Evolutionary conservation across 75 land plant species (phyloP).

Genomic region (Pseudotsuga menziesii): DNA sequence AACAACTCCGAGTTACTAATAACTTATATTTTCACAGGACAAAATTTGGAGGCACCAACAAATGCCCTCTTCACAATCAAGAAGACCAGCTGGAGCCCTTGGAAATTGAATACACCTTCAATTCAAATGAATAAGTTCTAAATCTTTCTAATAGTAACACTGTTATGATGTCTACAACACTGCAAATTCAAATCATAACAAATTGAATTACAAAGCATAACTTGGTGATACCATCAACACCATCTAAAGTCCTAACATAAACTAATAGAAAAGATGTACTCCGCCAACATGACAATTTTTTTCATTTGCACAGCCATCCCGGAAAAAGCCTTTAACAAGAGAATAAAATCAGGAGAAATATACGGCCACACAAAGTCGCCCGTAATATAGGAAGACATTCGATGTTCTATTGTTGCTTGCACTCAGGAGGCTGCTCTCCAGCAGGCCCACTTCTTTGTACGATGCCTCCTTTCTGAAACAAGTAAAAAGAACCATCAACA

Average conservation of each 20-base stretch:
- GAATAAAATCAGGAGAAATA: neutral
- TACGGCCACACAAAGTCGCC: neutral
- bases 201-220: constrained; percentile 6
- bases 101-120: neutral
- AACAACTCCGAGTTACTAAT: too few relatives aligned
- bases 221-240: neutral
- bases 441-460: constrained; percentile 10
- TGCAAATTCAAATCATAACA: constrained; percentile 1
- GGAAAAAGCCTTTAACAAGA: neutral
- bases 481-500: neutral
- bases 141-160: constrained; percentile 1
- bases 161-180: constrained; percentile 5
- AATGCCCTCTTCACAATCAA: neutral
- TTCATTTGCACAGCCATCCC: neutral
- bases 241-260: neutral
- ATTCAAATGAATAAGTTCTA: neutral
- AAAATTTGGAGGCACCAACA: constrained; percentile 4
- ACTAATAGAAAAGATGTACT: neutral
- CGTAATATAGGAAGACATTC: too few relatives aligned
- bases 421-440: constrained; percentile 37
- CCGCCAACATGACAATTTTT: neutral
- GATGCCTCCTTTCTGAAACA: constrained; percentile 8
- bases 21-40: neutral
- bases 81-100: constrained; percentile 2
- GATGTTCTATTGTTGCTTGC: constrained; percentile 25